Evolutionary conservation across 2,329 filamentous ascomycete species (phyloP).

Genomic region (Aspergillus aculeatus): DNA sequence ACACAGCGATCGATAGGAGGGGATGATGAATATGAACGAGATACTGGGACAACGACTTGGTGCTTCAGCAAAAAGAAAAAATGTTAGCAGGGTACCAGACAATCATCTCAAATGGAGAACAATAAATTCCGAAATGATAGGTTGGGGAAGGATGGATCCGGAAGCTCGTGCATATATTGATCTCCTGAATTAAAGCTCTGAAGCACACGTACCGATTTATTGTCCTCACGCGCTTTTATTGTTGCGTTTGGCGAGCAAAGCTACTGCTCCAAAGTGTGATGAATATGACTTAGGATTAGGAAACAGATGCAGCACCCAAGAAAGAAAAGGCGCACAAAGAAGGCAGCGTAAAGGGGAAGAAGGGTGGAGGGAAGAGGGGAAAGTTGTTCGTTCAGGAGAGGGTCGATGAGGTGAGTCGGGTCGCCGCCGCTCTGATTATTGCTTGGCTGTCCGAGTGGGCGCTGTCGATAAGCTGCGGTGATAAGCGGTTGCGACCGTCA

Average conservation of each 20-base stretch:
- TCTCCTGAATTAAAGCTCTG: background rate
- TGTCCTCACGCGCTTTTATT: background rate
- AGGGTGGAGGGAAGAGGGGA: background rate
- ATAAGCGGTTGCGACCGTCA: background rate
- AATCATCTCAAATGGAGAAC: background rate
- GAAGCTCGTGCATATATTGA: background rate
- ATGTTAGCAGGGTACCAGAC: background rate
- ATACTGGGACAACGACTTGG: background rate
- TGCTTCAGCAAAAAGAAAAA: background rate
- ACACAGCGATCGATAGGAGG: background rate
- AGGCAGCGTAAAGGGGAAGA: background rate
- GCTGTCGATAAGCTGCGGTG: background rate
- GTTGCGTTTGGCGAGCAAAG: background rate
- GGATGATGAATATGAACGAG: background rate
- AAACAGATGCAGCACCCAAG: background rate
- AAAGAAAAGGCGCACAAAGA: background rate
- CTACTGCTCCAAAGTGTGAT: background rate
- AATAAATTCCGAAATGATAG: background rate
- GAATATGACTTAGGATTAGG: background rate
- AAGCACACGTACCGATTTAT: background rate
- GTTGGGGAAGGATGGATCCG: background rate
- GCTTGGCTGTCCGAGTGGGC: background rate
- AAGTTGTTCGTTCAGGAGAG: conserved; percentile 4
- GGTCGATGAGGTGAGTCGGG: background rate
- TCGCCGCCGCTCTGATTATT: background rate